phyloP scores from a whole-genome alignment of 2,329 filamentous ascomycete species.

The Diaporthe vaccinii region DNA sequence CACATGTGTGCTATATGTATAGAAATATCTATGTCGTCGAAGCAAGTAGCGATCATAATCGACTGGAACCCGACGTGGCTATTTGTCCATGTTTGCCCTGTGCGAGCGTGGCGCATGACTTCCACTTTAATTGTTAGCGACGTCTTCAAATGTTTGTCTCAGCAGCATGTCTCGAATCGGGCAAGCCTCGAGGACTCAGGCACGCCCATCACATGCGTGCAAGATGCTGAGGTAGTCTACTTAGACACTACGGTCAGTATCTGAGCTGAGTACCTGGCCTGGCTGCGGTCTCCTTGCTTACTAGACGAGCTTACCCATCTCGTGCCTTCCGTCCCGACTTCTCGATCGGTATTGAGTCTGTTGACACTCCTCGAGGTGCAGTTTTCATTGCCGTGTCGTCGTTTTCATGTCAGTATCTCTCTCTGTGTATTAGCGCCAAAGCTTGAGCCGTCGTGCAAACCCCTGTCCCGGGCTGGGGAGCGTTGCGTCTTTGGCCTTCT shows the following conservation, averaged over 20 bases:
- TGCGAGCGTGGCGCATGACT: not conserved
- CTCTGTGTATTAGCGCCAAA: not conserved
- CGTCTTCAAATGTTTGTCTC: constrained; percentile 2
- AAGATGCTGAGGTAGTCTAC: not conserved
- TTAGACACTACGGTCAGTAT: not conserved
- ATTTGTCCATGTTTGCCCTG: not conserved
- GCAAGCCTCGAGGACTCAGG: constrained; percentile 9
- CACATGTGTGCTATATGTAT: not conserved
- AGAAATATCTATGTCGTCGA: not conserved
- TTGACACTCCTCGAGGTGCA: not conserved
- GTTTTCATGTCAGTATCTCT: constrained; percentile 3
- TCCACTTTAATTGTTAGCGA: not conserved
- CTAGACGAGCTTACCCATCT: no score
- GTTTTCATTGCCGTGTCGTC: not conserved
- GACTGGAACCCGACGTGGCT: not conserved
- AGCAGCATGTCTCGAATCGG: constrained; percentile 15
- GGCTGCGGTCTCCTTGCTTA: no score
- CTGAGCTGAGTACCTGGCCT: not conserved
- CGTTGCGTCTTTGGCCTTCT: constrained; percentile 12
- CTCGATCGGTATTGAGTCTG: not conserved
- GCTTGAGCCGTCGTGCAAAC: constrained; percentile 21
- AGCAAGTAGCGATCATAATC: not conserved
- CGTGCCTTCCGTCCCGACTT: not conserved
- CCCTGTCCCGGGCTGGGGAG: not conserved
- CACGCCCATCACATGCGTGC: constrained; percentile 11